phyloP scores from a whole-genome alignment of 768 basidiomycete species.

The Leucosporidium yakuticum region DNA sequence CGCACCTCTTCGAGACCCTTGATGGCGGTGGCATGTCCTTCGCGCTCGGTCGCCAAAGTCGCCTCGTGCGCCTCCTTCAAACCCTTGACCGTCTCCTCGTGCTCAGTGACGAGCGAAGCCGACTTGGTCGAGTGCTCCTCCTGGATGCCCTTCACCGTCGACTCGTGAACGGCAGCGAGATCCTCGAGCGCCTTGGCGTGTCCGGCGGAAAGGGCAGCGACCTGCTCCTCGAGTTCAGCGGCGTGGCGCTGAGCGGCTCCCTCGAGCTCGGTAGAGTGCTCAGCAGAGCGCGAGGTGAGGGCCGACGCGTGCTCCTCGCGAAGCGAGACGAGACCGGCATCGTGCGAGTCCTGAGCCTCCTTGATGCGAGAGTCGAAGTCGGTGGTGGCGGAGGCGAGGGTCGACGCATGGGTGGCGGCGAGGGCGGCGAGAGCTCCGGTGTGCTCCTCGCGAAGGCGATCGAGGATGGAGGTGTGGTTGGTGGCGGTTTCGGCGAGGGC shows the following conservation, averaged over 20 bases:
- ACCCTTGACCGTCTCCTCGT: slow-evolving; percentile 23
- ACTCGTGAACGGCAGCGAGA: slow-evolving; percentile 50
- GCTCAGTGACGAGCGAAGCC: slow-evolving; percentile 1
- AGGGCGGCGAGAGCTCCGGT: slow-evolving; percentile 54
- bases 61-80: slow-evolving; percentile 21
- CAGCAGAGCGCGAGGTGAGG: slow-evolving; percentile 64
- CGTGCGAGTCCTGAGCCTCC: background rate
- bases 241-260: background rate
- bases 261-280: slow-evolving; percentile 39
- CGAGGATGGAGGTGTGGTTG: slow-evolving; percentile 10
- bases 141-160: slow-evolving; percentile 43
- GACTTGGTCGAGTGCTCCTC: background rate
- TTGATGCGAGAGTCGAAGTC: slow-evolving; percentile 44
- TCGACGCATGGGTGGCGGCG: slow-evolving; percentile 50
- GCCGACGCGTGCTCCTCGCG: slow-evolving; percentile 25
- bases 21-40: background rate
- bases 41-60: slow-evolving; percentile 40
- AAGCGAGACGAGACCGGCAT: too few relatives aligned
- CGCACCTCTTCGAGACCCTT: background rate
- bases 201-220: slow-evolving; percentile 49
- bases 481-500: slow-evolving; percentile 5
- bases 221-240: slow-evolving; percentile 2
- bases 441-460: slow-evolving; percentile 44
- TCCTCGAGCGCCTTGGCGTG: slow-evolving; percentile 51
- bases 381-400: background rate